A percentile compares a stretch with the other conserved stretches of the same genome.
Evolutionary conservation across 1,139 yeast genomes (phyloP).

Genomic region (Diutina mesorugosa): DNA sequence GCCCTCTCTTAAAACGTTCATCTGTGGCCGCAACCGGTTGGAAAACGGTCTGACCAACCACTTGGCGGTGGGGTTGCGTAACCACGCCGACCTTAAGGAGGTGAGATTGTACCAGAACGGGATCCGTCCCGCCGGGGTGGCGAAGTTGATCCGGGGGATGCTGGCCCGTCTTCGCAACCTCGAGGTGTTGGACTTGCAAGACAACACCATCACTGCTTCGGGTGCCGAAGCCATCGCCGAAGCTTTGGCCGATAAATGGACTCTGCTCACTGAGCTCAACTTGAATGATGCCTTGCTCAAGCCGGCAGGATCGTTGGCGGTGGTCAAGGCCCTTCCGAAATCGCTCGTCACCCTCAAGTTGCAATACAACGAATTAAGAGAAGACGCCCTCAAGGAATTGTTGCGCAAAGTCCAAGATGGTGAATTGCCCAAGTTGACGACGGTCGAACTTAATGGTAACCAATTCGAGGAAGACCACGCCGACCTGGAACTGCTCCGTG

Average conservation of each 20-base stretch:
- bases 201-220: constrained; percentile 77
- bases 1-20: constrained; percentile 57
- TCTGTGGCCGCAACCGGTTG: constrained; percentile 93
- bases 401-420: constrained; percentile 29
- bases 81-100: constrained; percentile 60
- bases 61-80: constrained; percentile 62
- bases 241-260: constrained; percentile 45
- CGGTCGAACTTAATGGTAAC: constrained; percentile 84
- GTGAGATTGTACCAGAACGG: constrained; percentile 90
- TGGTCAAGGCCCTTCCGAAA: constrained; percentile 31
- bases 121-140: constrained; percentile 86
- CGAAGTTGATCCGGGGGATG: constrained; percentile 63
- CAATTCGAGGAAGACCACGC: constrained; percentile 44
- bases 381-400: constrained; percentile 45
- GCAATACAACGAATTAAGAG: constrained; percentile 83
- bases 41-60: constrained; percentile 87
- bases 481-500: constrained; percentile 17
- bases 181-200: constrained; percentile 76
- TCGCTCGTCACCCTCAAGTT: constrained; percentile 38
- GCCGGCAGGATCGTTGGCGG: constrained; percentile 51
- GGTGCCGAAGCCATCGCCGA: constrained; percentile 33
- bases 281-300: constrained; percentile 83
- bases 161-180: constrained; percentile 47
- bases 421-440: constrained; percentile 46
- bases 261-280: constrained; percentile 56